A percentile compares a stretch with the other conserved stretches of the same genome.
These are phyloP conservation scores for Pseudogymnoascus sp. DNA, from an alignment of 2,329 filamentous ascomycete species.

Conservation along the genomic window DNA sequence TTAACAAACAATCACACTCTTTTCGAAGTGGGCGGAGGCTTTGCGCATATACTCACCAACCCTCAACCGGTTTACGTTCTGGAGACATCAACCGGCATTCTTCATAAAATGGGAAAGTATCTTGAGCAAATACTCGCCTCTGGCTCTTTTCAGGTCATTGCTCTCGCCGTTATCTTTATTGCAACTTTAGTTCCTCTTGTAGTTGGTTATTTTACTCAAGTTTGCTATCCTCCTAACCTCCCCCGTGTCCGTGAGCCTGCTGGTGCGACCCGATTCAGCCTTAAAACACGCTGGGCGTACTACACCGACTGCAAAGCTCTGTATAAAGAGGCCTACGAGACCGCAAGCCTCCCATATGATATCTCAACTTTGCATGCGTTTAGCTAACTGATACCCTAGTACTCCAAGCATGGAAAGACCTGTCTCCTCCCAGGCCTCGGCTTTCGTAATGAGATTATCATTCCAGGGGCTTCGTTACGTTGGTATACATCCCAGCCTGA, in stretches of 20 bases:
- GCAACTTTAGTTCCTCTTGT: neutral
- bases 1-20: neutral
- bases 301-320: slow-evolving; percentile 26
- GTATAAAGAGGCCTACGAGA: slow-evolving; percentile 27
- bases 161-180: neutral
- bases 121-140: neutral
- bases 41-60: neutral
- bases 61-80: neutral
- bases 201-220: neutral
- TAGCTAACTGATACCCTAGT: slow-evolving; percentile 23
- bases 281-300: slow-evolving; percentile 25
- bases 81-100: neutral
- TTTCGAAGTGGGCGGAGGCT: neutral
- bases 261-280: slow-evolving; percentile 24
- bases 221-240: slow-evolving; percentile 18
- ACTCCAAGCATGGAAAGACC: slow-evolving; percentile 33
- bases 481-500: slow-evolving; percentile 36
- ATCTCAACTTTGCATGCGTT: neutral
- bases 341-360: slow-evolving; percentile 12
- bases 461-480: slow-evolving; percentile 33
- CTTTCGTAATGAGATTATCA: slow-evolving; percentile 33
- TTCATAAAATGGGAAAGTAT: neutral
- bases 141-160: neutral
- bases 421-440: slow-evolving; percentile 35
- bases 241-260: slow-evolving; percentile 23